Evolutionary conservation across 2,329 filamentous ascomycete species (phyloP).

Genomic region (Aspergillus costaricaensis): DNA sequence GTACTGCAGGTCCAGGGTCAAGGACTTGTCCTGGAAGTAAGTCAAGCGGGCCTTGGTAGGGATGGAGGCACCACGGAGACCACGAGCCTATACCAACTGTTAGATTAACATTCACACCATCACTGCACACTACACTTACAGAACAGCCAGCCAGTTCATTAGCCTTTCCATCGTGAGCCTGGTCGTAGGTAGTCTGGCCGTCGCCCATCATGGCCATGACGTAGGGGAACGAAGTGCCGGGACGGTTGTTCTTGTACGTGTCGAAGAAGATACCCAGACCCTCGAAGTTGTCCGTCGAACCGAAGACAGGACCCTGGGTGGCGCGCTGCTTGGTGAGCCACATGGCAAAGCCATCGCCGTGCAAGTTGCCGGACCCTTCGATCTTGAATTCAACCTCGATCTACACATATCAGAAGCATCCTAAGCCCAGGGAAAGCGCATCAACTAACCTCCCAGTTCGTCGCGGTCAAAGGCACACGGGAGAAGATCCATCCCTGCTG

Average conservation of each 20-base stretch:
- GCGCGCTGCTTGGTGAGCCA: slow-evolving; percentile 96
- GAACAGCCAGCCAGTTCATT: slow-evolving; percentile 94
- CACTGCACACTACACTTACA: slow-evolving; percentile 44
- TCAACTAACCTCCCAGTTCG: slow-evolving; percentile 80
- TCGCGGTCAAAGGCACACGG: slow-evolving; percentile 89
- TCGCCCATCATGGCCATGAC: slow-evolving; percentile 99
- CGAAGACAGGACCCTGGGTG: slow-evolving; percentile 80
- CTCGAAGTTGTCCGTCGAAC: slow-evolving; percentile 83
- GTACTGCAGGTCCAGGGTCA: slow-evolving; percentile 92
- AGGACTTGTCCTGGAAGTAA: slow-evolving; percentile 93
- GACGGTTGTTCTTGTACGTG: slow-evolving; percentile 99
- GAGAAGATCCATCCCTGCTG: slow-evolving; percentile 94
- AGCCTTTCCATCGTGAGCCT: slow-evolving; percentile 89
- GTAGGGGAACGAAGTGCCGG: slow-evolving; percentile 92
- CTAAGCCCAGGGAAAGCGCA: not conserved
- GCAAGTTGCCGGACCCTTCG: slow-evolving; percentile 82
- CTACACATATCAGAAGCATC: slow-evolving; percentile 37
- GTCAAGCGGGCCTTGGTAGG: slow-evolving; percentile 86
- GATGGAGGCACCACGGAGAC: slow-evolving; percentile 75
- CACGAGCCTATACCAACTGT: slow-evolving; percentile 63
- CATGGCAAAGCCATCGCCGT: slow-evolving; percentile 95
- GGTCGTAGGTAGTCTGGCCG: slow-evolving; percentile 84
- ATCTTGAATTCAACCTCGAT: slow-evolving; percentile 96
- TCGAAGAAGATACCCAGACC: slow-evolving; percentile 95
- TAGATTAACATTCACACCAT: not conserved